A percentile compares a stretch with the other conserved stretches of the same genome.
These are phyloP conservation scores for Ceratocystis variospora DNA, from an alignment of 2,329 filamentous ascomycete genomes.

Conservation along the genomic window DNA sequence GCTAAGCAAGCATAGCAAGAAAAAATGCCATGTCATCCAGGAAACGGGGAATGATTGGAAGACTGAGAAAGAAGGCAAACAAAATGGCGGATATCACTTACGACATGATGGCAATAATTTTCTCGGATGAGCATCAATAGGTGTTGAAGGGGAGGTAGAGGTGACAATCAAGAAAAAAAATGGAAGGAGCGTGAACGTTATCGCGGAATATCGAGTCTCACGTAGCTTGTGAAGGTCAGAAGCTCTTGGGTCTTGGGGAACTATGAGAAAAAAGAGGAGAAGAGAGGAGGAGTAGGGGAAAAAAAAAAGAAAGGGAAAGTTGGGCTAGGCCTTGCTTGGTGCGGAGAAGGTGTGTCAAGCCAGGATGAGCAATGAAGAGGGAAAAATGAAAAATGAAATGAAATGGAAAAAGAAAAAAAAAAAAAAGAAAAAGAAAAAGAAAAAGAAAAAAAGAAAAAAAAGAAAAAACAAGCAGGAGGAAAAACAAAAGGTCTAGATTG, in stretches of 20 bases:
- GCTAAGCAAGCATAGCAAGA: background rate
- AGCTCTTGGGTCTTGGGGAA: background rate
- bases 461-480: background rate
- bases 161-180: background rate
- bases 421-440: background rate
- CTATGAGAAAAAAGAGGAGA: slow-evolving; percentile 2
- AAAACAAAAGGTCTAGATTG: background rate
- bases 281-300: background rate
- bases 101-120: background rate
- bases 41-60: background rate
- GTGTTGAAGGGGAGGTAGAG: background rate
- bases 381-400: background rate
- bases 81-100: background rate
- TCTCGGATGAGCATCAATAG: slow-evolving; percentile 1
- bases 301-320: slow-evolving; percentile 7
- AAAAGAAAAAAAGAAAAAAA: background rate
- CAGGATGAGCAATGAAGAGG: background rate
- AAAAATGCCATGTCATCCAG: slow-evolving; percentile 1
- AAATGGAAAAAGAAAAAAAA: background rate
- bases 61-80: background rate
- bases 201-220: background rate
- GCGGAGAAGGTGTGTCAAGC: slow-evolving; percentile 1
- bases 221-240: background rate
- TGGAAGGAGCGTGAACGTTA: background rate
- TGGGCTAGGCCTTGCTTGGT: background rate